A percentile compares a stretch with the other conserved stretches of the same genome.
Conservation (phyloP, 108 stramenopile genomes). For the Pseudonitzschia multiseries region DNA sequence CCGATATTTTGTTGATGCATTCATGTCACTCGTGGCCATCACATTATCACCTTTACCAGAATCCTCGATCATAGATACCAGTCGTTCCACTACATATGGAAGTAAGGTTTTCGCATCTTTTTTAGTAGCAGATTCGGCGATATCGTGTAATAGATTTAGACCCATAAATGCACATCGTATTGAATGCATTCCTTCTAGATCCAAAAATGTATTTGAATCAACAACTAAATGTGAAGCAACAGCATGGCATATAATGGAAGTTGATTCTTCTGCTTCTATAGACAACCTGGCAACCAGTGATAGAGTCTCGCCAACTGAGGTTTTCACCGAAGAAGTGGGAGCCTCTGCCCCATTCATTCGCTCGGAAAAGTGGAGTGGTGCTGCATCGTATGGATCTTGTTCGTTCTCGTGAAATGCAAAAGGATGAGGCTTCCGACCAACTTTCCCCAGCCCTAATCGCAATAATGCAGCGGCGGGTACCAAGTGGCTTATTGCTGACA, state of each 20-base stretch:
- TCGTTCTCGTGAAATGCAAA: slow-evolving; percentile 30
- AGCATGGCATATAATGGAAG: slow-evolving; percentile 45
- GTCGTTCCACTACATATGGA: slow-evolving; percentile 24
- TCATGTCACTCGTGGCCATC: background rate
- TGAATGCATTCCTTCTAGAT: slow-evolving; percentile 30
- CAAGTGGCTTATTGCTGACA: slow-evolving; percentile 52
- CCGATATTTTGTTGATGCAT: slow-evolving; percentile 3
- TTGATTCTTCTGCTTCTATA: slow-evolving; percentile 32
- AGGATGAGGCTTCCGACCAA: slow-evolving; percentile 63
- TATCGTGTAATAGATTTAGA: slow-evolving; percentile 5
- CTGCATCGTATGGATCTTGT: slow-evolving; percentile 12
- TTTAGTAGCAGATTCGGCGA: background rate
- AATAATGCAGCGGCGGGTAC: slow-evolving; percentile 69
- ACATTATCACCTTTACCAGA: background rate
- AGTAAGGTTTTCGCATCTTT: slow-evolving; percentile 16
- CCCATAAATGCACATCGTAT: slow-evolving; percentile 31
- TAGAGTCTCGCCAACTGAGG: slow-evolving; percentile 26
- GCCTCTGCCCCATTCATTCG: slow-evolving; percentile 6
- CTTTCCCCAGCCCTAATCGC: slow-evolving; percentile 48
- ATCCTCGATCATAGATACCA: slow-evolving; percentile 23
- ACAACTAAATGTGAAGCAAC: slow-evolving; percentile 54
- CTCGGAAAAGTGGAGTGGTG: slow-evolving; percentile 27
- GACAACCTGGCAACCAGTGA: slow-evolving; percentile 40
- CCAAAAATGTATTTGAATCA: slow-evolving; percentile 43
- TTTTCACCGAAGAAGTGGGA: background rate